Base-by-base conservation (phyloP, 23 red algal species). In the Gracilaria domingensis region DNA sequence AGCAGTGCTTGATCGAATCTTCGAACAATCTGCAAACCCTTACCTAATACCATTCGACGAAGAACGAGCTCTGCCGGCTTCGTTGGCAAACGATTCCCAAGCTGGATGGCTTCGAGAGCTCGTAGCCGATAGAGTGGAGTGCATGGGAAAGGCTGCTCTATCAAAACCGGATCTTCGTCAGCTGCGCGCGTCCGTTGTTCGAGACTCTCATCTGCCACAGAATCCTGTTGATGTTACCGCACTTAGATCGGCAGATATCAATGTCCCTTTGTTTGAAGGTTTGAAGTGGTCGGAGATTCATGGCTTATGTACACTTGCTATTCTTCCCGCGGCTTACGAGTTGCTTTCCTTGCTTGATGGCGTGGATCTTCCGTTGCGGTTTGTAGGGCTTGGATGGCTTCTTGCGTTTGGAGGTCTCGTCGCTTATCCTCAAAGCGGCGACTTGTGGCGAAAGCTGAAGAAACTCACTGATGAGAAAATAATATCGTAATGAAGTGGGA, bases 351-450 rank as follows among this genome's bases (percentile, higher is more conserved):
- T 80, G 18, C 50, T 57, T 37, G 74, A 49, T 42, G 71, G 74
- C 24, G 85, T 38, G 12, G 24, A 78, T 44, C 71, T 89, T 30
- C 85, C 85, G 30, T 36, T 88, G 6, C 29, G 74, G 8, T 89
- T 89, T 69, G 30, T 89, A 66, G 85, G 85, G 17, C 53, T 89
- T 23, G 85, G 85, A 58, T 89, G 85, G 85, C 54, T 89, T 21
- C 85, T 89, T 18, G 39, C 85, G 29, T 23, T 89, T 65, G 85
- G 85, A 4, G 85, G 85, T 17, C 21, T 89, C 20, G 51, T 89
- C 20, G 85, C 85, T 47, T 89, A 89, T 44, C 85, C 85, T 39
- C 70, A 89, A 26, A 89, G 85, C 53, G 85, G 50, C 17, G 29
- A 18, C 9, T 40, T 89, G 71, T 89, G 85, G 85, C 34, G 67